A percentile compares a stretch with the other conserved stretches of the same genome.
phyloP scores from a whole-genome alignment of 2,329 filamentous ascomycete genomes.

The Aspergillus viridinutans region DNA sequence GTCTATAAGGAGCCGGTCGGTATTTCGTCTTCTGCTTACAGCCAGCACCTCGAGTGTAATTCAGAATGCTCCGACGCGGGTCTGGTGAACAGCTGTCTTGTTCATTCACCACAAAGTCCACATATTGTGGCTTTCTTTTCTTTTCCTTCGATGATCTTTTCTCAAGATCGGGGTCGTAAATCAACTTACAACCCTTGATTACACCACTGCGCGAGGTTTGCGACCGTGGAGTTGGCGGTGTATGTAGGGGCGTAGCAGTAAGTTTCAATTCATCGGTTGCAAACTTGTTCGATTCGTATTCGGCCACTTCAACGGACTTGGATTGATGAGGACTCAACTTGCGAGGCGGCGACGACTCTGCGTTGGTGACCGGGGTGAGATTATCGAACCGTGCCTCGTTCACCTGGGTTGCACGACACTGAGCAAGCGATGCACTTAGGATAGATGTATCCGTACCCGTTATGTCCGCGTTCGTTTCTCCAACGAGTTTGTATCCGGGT shows the following conservation, averaged over 20 bases:
- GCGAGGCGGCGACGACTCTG: slow-evolving; percentile 60
- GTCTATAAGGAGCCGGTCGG: slow-evolving; percentile 69
- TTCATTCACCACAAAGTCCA: slow-evolving; percentile 54
- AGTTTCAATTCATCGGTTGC: slow-evolving; percentile 25
- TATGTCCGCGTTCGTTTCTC: slow-evolving; percentile 68
- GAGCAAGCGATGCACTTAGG: slow-evolving; percentile 57
- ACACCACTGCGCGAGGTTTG: slow-evolving; percentile 50
- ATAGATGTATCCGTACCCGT: slow-evolving; percentile 67
- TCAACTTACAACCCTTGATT: slow-evolving; percentile 55
- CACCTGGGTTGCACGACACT: slow-evolving; percentile 52
- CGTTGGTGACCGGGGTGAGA: slow-evolving; percentile 62
- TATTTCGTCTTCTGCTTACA: slow-evolving; percentile 67
- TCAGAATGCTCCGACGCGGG: slow-evolving; percentile 68
- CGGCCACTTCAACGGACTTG: slow-evolving; percentile 31
- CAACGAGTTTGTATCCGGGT: slow-evolving; percentile 47
- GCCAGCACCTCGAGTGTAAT: slow-evolving; percentile 59
- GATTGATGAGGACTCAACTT: slow-evolving; percentile 53
- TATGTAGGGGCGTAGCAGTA: slow-evolving; percentile 39
- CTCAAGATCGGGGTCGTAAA: slow-evolving; percentile 62
- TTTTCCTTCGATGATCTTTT: slow-evolving; percentile 54
- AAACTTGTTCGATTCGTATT: slow-evolving; percentile 26
- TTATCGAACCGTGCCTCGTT: slow-evolving; percentile 51
- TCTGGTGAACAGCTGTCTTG: slow-evolving; percentile 63
- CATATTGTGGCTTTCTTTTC: slow-evolving; percentile 51
- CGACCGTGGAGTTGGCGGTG: slow-evolving; percentile 44